Percentiles rank a stretch among this genome's conserved stretches.
These are phyloP conservation scores for Deuterostichococcus epilithicus DNA, from an alignment of 139 green algal species.

Conservation along the genomic window DNA sequence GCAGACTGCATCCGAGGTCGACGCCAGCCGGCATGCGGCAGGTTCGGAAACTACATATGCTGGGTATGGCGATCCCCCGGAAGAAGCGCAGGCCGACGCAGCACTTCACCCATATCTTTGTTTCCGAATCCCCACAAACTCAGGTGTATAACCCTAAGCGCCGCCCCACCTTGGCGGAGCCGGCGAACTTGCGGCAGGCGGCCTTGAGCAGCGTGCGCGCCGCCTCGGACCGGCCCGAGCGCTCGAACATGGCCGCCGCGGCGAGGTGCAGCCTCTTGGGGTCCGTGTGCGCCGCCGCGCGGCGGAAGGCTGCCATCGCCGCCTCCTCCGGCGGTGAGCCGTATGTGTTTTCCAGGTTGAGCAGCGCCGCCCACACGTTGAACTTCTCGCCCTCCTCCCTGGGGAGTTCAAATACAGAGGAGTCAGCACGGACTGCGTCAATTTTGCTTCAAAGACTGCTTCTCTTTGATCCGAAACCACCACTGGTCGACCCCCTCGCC, in stretches of 20 bases:
- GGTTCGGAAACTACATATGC: too few species aligned
- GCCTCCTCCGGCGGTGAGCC: constrained; percentile 64
- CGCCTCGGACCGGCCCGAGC: constrained; percentile 31
- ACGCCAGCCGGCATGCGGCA: too few species aligned
- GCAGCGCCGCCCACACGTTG: constrained; percentile 92
- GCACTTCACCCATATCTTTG: constrained; percentile 79
- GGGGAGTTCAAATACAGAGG: background rate
- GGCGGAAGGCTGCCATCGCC: constrained; percentile 70
- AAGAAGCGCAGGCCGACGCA: too few species aligned
- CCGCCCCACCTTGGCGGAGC: constrained; percentile 66
- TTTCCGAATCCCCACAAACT: too few species aligned
- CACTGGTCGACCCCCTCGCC: too few species aligned
- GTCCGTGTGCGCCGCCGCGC: constrained; percentile 72
- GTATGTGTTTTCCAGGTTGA: constrained; percentile 92
- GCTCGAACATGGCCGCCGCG: constrained; percentile 53
- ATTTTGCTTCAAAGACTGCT: background rate
- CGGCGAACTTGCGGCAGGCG: constrained; percentile 79
- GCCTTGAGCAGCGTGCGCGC: constrained; percentile 60
- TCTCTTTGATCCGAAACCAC: background rate
- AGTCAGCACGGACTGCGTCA: background rate
- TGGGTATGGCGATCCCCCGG: too few species aligned
- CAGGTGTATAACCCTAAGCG: too few species aligned
- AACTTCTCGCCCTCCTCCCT: constrained; percentile 86
- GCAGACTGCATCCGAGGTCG: too few species aligned
- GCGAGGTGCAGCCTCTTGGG: constrained; percentile 77